A percentile compares a stretch with the other conserved stretches of the same genome.
phyloP scores from a whole-genome alignment of 75 land plant genomes.

The Larix kaempferi region DNA sequence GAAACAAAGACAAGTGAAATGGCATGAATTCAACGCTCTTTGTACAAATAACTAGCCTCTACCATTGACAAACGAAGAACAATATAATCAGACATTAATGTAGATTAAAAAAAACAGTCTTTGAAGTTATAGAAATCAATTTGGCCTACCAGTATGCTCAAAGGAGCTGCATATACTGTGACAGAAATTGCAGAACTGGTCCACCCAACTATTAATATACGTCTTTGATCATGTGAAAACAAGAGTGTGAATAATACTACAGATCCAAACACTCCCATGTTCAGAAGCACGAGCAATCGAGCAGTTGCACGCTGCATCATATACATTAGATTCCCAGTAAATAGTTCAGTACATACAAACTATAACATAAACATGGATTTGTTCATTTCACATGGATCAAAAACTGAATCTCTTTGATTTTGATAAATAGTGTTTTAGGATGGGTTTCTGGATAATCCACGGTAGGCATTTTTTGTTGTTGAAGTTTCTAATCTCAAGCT shows the following conservation, averaged over 20 bases:
- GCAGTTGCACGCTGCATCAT: conserved; percentile 36
- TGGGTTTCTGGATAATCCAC: no score
- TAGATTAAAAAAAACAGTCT: not conserved
- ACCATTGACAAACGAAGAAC: conserved; percentile 6
- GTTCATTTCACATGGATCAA: no score
- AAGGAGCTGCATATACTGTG: conserved; percentile 58
- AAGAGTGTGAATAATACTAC: conserved; percentile 33
- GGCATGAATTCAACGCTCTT: conserved; percentile 97
- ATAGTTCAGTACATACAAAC: no score
- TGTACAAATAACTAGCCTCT: conserved; percentile 80
- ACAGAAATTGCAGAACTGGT: conserved; percentile 50
- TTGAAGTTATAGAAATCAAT: not conserved
- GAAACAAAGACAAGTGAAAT: conserved; percentile 58
- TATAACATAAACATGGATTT: no score
- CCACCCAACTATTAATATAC: conserved; percentile 48
- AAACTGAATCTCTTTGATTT: no score
- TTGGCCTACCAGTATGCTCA: conserved; percentile 48
- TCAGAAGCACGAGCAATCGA: conserved; percentile 33
- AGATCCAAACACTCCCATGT: conserved; percentile 34
- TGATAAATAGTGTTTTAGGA: no score
- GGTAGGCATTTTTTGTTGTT: no score
- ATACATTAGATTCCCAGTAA: no score
- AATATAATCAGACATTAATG: not conserved
- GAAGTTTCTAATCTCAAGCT: no score
- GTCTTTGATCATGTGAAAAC: conserved; percentile 14